Evolutionary conservation across 768 basidiomycete genomes (phyloP).

Genomic region (Leucosporidium yakuticum): DNA sequence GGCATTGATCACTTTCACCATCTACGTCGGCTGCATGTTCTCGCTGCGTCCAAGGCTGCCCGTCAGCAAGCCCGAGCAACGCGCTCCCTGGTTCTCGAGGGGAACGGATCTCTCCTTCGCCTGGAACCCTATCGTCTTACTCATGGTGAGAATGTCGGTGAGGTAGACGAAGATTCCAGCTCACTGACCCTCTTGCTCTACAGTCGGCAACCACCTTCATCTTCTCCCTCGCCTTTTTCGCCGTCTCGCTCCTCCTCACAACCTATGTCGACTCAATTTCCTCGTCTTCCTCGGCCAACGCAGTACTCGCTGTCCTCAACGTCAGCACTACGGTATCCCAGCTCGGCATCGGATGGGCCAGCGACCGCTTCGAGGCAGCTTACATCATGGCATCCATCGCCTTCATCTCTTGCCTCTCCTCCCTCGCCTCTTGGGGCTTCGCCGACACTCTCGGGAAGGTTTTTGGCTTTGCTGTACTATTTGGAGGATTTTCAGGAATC

Average conservation of each 20-base stretch:
- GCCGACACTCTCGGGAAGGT: constrained; percentile 2
- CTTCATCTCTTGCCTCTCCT: background rate
- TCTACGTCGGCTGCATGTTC: background rate
- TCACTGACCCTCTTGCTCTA: background rate
- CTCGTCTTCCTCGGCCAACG: constrained; percentile 1
- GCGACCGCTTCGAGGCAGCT: constrained; percentile 7
- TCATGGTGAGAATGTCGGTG: constrained; percentile 24
- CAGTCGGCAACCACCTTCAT: constrained; percentile 11
- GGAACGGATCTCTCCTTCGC: background rate
- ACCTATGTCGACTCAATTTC: constrained; percentile 19
- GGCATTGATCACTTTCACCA: constrained; percentile 8
- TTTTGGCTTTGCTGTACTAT: constrained; percentile 3
- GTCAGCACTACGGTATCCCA: constrained; percentile 7
- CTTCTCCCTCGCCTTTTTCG: constrained; percentile 20
- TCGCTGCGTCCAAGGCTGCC: background rate
- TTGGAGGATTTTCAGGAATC: background rate
- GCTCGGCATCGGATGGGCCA: constrained; percentile 6
- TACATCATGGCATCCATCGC: constrained; percentile 7
- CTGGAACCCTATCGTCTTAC: constrained; percentile 14
- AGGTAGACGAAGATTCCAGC: too few relatives aligned
- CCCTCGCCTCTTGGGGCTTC: constrained; percentile 2
- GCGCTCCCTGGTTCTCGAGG: too few relatives aligned
- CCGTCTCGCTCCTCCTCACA: constrained; percentile 26
- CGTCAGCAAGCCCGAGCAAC: background rate
- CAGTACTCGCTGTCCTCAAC: constrained; percentile 22